A percentile compares a stretch with the other conserved stretches of the same genome.
phyloP scores from a whole-genome alignment of 2,329 filamentous ascomycete species.

The Myriosclerotinia curreyana region DNA sequence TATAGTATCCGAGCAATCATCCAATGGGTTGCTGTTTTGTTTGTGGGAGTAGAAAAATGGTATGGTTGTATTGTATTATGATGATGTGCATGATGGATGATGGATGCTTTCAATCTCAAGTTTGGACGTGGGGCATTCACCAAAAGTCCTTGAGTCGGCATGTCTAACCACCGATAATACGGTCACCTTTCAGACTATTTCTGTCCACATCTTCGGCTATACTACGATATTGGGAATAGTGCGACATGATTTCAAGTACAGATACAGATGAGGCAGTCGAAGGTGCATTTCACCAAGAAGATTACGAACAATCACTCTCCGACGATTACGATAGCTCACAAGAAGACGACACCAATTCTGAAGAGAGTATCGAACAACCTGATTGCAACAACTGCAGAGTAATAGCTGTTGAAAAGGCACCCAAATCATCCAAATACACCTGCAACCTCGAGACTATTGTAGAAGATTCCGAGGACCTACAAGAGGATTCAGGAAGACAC shows the following conservation, averaged over 20 bases:
- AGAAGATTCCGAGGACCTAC: constrained; percentile 1
- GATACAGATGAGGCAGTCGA: not conserved
- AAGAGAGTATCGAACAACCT: not conserved
- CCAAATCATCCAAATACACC: not conserved
- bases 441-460: constrained; percentile 6
- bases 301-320: constrained; percentile 2
- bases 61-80: not conserved
- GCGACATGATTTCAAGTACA: not conserved
- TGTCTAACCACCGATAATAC: constrained; percentile 11
- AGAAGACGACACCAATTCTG: not conserved
- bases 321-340: not conserved
- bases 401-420: not conserved
- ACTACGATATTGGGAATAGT: constrained; percentile 12
- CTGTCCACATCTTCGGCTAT: constrained; percentile 4
- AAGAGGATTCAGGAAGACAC: constrained; percentile 9
- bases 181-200: constrained; percentile 7
- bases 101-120: not conserved
- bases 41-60: not conserved
- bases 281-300: constrained; percentile 8
- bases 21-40: not conserved
- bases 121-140: constrained; percentile 10
- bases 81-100: not conserved
- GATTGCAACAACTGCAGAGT: not conserved
- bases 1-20: not conserved
- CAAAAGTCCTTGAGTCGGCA: not conserved